These are phyloP conservation scores for Coleophoma cylindrospora DNA, from an alignment of 2,329 filamentous ascomycete genomes.

Conservation along the genomic window DNA sequence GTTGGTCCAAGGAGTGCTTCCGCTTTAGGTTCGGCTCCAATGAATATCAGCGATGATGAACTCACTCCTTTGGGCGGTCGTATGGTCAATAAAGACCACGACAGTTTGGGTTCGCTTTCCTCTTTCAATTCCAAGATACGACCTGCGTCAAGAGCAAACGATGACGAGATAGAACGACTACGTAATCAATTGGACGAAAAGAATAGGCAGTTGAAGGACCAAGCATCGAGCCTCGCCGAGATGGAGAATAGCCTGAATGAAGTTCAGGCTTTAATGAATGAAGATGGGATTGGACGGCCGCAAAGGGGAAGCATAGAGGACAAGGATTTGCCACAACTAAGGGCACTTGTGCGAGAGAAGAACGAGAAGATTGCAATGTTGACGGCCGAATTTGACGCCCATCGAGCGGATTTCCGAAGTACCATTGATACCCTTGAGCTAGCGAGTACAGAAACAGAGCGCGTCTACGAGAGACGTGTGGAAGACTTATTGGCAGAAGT, in stretches of 20 bases:
- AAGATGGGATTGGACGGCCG: conserved; percentile 39
- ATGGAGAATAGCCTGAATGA: conserved; percentile 89
- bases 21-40: conserved; percentile 44
- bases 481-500: conserved; percentile 81
- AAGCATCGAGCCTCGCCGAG: conserved; percentile 74
- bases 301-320: conserved; percentile 52
- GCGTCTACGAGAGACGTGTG: conserved; percentile 92
- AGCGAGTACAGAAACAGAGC: conserved; percentile 90
- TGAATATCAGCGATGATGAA: conserved; percentile 52
- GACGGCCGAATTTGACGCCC: conserved; percentile 89
- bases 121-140: conserved; percentile 49
- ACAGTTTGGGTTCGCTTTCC: conserved; percentile 47
- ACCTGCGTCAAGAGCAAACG: conserved; percentile 34
- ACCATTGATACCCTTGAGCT: conserved; percentile 96
- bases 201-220: conserved; percentile 83
- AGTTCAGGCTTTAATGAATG: conserved; percentile 66
- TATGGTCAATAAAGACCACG: conserved; percentile 43
- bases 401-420: conserved; percentile 91
- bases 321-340: conserved; percentile 70
- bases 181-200: conserved; percentile 74
- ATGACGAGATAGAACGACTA: conserved; percentile 70
- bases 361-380: conserved; percentile 94
- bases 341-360: conserved; percentile 83
- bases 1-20: conserved; percentile 54
- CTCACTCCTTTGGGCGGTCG: conserved; percentile 46